Conservation (phyloP, 352 stramenopile genomes). For the Phytophthora kernoviae region DNA sequence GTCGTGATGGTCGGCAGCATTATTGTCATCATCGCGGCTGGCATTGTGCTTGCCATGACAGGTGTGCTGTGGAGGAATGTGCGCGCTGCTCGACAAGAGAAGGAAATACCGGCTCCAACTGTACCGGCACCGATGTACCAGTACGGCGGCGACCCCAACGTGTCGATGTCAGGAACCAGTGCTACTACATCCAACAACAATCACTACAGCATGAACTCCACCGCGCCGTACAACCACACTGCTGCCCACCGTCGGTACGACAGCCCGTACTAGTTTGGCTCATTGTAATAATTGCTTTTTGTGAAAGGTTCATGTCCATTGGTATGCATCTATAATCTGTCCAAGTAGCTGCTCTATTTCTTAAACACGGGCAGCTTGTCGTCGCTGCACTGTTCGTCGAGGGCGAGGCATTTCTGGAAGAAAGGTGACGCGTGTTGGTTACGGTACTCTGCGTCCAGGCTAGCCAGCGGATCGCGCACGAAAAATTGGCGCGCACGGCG, state of each 20-base stretch:
- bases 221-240: slow-evolving; percentile 26
- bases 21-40: slow-evolving; percentile 54
- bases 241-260: slow-evolving; percentile 38
- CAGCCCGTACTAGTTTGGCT: slow-evolving; percentile 36
- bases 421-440: slow-evolving; percentile 39
- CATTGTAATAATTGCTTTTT: slow-evolving; percentile 15
- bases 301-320: slow-evolving; percentile 20
- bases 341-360: slow-evolving; percentile 26
- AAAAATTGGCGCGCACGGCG: slow-evolving; percentile 65
- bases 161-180: slow-evolving; percentile 23
- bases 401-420: slow-evolving; percentile 40
- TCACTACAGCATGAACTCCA: slow-evolving; percentile 43
- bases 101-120: slow-evolving; percentile 6
- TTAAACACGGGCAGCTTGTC: slow-evolving; percentile 33
- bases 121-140: slow-evolving; percentile 34
- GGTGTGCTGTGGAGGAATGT: slow-evolving; percentile 57
- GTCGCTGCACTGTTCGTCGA: slow-evolving; percentile 29
- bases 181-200: slow-evolving; percentile 31
- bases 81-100: slow-evolving; percentile 23
- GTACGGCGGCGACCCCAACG: slow-evolving; percentile 26
- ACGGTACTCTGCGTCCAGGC: slow-evolving; percentile 39
- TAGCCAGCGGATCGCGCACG: slow-evolving; percentile 59
- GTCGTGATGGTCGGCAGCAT: slow-evolving; percentile 59
- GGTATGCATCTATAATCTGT: slow-evolving; percentile 31
- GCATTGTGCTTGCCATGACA: slow-evolving; percentile 60